Evolutionary conservation across 2,329 filamentous ascomycete genomes (phyloP).

Genomic region (Fusarium chuoi): DNA sequence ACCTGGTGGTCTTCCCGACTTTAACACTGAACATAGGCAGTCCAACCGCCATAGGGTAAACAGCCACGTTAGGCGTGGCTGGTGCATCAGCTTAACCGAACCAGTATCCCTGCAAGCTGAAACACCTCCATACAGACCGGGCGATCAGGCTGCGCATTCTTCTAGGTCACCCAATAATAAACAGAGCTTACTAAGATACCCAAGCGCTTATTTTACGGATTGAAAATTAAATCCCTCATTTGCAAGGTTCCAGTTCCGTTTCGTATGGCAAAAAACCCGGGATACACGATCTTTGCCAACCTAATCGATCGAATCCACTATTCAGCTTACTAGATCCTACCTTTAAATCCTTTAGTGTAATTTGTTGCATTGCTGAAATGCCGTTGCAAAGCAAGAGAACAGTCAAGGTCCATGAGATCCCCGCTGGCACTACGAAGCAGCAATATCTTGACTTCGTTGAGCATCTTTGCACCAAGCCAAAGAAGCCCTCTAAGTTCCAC

Average conservation of each 20-base stretch:
- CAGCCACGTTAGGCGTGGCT: not conserved
- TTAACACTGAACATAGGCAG: not conserved
- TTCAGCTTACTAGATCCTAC: not conserved
- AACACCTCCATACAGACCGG: not conserved
- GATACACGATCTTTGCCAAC: rapidly evolving
- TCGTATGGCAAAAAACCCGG: rapidly evolving
- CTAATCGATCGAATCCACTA: not conserved
- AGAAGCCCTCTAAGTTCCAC: rapidly evolving
- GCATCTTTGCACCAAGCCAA: not conserved
- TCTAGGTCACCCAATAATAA: not conserved
- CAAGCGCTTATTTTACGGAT: rapidly evolving
- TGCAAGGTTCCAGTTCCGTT: not conserved
- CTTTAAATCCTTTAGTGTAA: not conserved
- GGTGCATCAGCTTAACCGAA: not conserved
- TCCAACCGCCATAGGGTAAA: rapidly evolving
- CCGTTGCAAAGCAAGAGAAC: not conserved
- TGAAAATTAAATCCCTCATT: not conserved
- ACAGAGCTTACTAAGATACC: not conserved
- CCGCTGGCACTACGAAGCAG: rapidly evolving
- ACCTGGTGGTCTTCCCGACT: rapidly evolving
- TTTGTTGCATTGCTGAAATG: rapidly evolving
- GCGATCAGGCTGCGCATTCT: not conserved
- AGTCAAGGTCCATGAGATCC: not conserved
- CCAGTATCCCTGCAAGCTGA: not conserved
- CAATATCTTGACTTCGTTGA: not conserved